Base-by-base conservation (phyloP, 73 alveolate genomes). In the Tetrahymena borealis region DNA sequence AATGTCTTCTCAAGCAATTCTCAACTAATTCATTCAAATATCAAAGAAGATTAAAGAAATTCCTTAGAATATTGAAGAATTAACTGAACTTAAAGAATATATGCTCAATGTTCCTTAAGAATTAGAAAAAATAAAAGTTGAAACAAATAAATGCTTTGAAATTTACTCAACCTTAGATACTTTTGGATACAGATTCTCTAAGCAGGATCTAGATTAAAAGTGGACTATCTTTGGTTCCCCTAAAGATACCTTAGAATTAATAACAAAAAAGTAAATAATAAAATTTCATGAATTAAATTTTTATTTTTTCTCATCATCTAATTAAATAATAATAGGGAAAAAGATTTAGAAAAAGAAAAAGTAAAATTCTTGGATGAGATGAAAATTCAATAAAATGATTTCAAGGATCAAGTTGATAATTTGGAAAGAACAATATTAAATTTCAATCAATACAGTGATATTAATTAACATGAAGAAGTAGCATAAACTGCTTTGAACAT, bases 161-260 rank as follows among this genome's bases (percentile, higher is more conserved):
- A 94, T 98, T 78, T 98, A 98, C 95, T 95, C 95, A 42, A 95
- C 98, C 36, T 97, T 98, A 43, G 99, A 98, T 90, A 99, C 97
- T 78, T 98, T 97, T 95, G 97, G 97, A 93, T 98, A 94, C 77
- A 98, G 98, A 91, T 98, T 98, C 93, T 94, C 98, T 37, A 94
- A 92, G 60, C 96, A 96, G 39, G 99, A 98, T 92, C 93, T 97
- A 39, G 99, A 98, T 91, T 96, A 97, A 91, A 98, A 98, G 95
- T 98, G 99, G 99, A 96, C 96, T 90, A 95, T 98, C 91, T 98
- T 94, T 96, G 99, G 99, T 78, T 98, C 98, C 11, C 99, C 99
- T 40, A 97, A 98, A 90, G 97, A 97, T 91, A 97, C 97, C 37
- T 91, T 97, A 91, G 99, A 97, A 78, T 90, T 97, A 41, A 98